Evolutionary conservation across 345 rosid species (phyloP).

Genomic region (Stellera chamaejasme): DNA sequence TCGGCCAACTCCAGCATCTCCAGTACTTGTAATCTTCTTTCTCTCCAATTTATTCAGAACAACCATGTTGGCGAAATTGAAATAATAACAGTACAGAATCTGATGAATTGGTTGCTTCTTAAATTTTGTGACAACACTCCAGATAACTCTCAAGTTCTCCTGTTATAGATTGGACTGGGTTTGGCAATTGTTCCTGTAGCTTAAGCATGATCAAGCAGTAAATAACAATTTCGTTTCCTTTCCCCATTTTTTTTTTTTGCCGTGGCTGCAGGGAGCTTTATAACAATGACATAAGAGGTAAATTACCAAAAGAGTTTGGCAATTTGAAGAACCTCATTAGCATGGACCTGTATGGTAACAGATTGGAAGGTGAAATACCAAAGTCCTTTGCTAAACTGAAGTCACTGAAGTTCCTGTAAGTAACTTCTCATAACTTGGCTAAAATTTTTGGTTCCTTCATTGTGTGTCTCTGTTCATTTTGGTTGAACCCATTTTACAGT

Average conservation of each 20-base stretch:
- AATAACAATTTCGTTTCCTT: background rate
- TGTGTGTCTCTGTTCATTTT: background rate
- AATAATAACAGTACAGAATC: background rate
- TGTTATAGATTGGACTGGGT: background rate
- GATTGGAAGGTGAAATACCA: conserved; percentile 53
- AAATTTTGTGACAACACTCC: background rate
- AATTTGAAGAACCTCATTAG: conserved; percentile 48
- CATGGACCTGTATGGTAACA: conserved; percentile 52
- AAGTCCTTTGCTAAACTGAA: conserved; percentile 50
- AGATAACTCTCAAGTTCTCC: background rate
- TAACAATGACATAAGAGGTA: conserved; percentile 34
- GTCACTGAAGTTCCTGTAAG: conserved; percentile 67
- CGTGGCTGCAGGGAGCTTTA: conserved; percentile 54
- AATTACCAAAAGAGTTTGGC: conserved; percentile 53
- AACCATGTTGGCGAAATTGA: conserved; percentile 1
- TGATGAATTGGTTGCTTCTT: conserved; percentile 2
- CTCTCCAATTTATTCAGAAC: background rate
- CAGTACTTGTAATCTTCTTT: conserved; percentile 41
- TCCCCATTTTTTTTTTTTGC: background rate
- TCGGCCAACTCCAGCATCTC: conserved; percentile 57
- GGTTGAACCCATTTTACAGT: conserved; percentile 23
- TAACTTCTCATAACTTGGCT: background rate
- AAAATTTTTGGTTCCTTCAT: background rate
- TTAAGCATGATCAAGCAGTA: background rate
- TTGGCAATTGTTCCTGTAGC: background rate